Evolutionary conservation across 2,329 filamentous ascomycete species (phyloP).

Genomic region (Pseudogymnoascus sp.): DNA sequence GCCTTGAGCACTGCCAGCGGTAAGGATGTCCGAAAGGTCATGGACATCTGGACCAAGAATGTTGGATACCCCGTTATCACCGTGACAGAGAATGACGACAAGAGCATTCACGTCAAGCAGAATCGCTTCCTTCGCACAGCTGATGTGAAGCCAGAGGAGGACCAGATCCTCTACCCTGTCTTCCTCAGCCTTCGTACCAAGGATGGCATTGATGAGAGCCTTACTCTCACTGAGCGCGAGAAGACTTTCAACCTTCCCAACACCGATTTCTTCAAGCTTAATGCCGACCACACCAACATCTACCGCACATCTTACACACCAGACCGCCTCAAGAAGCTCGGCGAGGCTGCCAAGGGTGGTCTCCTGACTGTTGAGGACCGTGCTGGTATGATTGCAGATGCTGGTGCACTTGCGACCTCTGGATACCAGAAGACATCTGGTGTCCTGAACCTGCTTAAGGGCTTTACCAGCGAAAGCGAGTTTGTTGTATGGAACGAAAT

Average conservation of each 20-base stretch:
- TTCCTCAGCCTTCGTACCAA: constrained; percentile 80
- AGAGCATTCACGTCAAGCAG: constrained; percentile 79
- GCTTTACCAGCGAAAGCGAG: constrained; percentile 75
- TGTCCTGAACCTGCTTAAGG: constrained; percentile 73
- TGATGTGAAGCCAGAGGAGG: constrained; percentile 89
- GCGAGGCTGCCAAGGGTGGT: constrained; percentile 72
- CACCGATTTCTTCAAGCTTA: constrained; percentile 90
- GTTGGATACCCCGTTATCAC: constrained; percentile 87
- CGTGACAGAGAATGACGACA: constrained; percentile 66
- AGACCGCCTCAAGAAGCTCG: constrained; percentile 77
- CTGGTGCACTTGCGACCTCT: constrained; percentile 78
- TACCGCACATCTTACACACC: constrained; percentile 86
- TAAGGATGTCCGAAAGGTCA: constrained; percentile 81
- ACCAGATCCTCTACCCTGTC: constrained; percentile 78
- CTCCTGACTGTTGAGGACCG: constrained; percentile 81
- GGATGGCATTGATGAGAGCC: constrained; percentile 68
- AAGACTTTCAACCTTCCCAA: constrained; percentile 67
- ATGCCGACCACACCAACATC: constrained; percentile 86
- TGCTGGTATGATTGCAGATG: constrained; percentile 90
- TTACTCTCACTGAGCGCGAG: constrained; percentile 65
- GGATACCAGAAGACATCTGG: constrained; percentile 93
- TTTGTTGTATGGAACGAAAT: constrained; percentile 97
- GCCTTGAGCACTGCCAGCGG: constrained; percentile 81
- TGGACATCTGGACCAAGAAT: constrained; percentile 96
- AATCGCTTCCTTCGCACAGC: constrained; percentile 90